Conservation (phyloP, 1,139 yeast species). For the Magnusiomyces ingens region DNA sequence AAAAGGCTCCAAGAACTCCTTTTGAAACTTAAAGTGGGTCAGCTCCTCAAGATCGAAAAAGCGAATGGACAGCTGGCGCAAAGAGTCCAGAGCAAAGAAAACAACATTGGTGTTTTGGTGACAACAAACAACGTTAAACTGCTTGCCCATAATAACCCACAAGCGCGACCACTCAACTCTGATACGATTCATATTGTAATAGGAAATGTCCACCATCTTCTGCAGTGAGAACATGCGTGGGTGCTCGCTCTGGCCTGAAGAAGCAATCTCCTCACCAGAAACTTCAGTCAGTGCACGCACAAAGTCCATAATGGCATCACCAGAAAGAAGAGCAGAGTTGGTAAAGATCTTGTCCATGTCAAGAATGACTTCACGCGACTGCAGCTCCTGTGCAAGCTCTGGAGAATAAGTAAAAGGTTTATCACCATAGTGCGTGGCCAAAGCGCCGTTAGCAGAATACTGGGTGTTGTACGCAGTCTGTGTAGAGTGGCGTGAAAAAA, state of each 20-base stretch:
- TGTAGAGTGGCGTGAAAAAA: conserved; percentile 37
- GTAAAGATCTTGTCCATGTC: conserved; percentile 84
- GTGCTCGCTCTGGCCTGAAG: conserved; percentile 71
- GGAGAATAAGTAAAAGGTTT: conserved; percentile 33
- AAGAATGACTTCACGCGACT: conserved; percentile 73
- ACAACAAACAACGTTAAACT: conserved; percentile 81
- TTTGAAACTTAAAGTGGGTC: conserved; percentile 91
- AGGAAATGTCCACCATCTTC: conserved; percentile 94
- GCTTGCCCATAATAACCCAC: conserved; percentile 90
- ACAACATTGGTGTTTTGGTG: conserved; percentile 70
- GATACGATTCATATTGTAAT: conserved; percentile 94
- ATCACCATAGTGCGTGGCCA: conserved; percentile 3
- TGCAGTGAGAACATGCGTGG: conserved; percentile 92
- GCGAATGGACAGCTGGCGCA: conserved; percentile 86
- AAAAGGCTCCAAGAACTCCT: conserved; percentile 88
- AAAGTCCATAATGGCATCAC: conserved; percentile 79
- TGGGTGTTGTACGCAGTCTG: conserved; percentile 23
- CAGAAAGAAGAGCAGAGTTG: conserved; percentile 70
- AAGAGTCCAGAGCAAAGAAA: conserved; percentile 86
- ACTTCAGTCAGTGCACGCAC: conserved; percentile 83
- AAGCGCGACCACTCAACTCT: conserved; percentile 94
- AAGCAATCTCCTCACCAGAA: conserved; percentile 83
- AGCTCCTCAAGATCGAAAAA: conserved; percentile 91
- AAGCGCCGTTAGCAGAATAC: not conserved
- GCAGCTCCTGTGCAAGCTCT: conserved; percentile 53